Conservation (phyloP, 768 basidiomycete species). For the Cystofilobasidium capitatum region DNA sequence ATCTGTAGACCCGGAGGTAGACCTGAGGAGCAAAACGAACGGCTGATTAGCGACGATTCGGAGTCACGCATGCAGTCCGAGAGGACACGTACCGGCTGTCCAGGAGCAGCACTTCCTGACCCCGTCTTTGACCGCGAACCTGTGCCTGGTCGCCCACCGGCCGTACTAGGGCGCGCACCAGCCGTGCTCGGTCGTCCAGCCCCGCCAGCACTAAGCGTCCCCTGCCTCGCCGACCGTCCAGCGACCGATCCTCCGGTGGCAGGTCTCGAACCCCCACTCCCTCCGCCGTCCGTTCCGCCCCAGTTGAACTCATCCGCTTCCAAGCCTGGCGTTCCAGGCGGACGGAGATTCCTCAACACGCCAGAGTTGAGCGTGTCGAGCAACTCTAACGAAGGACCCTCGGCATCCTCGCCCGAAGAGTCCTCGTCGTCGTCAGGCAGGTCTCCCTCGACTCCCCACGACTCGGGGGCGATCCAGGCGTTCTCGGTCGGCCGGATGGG, state of each 20-base stretch:
- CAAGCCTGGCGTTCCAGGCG: background rate
- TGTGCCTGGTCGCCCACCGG: constrained; percentile 33
- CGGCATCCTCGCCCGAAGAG: constrained; percentile 30
- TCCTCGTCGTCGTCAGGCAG: constrained; percentile 35
- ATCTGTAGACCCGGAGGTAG: constrained; percentile 66
- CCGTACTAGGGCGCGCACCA: constrained; percentile 29
- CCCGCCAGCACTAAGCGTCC: constrained; percentile 15
- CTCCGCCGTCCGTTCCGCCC: constrained; percentile 10
- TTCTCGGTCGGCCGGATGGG: constrained; percentile 6
- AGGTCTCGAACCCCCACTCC: background rate
- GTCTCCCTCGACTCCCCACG: constrained; percentile 45
- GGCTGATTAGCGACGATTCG: background rate
- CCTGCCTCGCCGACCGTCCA: constrained; percentile 24
- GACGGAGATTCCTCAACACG: background rate
- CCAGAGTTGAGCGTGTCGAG: constrained; percentile 12
- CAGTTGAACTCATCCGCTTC: constrained; percentile 26
- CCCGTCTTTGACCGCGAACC: constrained; percentile 19
- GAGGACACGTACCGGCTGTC: constrained; percentile 28
- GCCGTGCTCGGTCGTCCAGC: constrained; percentile 30
- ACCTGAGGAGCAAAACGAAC: constrained; percentile 36
- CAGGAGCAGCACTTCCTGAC: constrained; percentile 18
- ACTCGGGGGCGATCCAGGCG: constrained; percentile 41
- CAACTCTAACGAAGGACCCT: constrained; percentile 5
- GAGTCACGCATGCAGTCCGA: background rate
- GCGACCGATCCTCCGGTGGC: constrained; percentile 24